Base-by-base conservation (phyloP, 2,329 filamentous ascomycete genomes). In the Alternaria sp. region DNA sequence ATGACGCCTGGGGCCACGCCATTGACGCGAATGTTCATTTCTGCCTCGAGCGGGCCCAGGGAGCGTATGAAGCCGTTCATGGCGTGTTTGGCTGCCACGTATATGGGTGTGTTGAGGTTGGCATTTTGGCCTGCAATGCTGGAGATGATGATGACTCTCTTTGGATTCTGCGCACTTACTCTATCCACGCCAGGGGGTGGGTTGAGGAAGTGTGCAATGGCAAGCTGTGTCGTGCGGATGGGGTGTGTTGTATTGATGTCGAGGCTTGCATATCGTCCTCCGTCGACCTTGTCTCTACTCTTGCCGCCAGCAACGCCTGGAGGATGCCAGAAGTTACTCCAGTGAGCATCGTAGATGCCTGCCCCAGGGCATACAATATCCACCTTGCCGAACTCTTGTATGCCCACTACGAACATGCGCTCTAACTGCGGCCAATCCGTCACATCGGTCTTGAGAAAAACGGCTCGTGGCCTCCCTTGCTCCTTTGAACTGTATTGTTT, bases 1-100 rank as follows among this genome's bases (percentile, higher is more conserved):
- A 88, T 85, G 1, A 87, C 73, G 0, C 86, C 86, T 0, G 86
- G 86, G 14, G 85, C 85, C 3, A 88, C 85, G 5, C 81, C 85
- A 21, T 85, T 86, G 14, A 88, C 84, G 0, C 85, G 76, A 51
- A 88, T 85, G 0, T 83, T 83, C 24, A 83, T 65, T 1, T 67
- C 68, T 1, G 74, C 53, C 23, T 86, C 85, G 5, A 88, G 78
- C 1, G 76, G 71, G 0, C 75, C 81, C 13, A 88, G 68, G 4
- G 78, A 80, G 54, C 85, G 81, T 4, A 87, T 78, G 70, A 79
- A 82, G 10, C 80, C 80, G 21, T 75, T 78, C 54, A 83, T 75
- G 11, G 71, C 81, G 54, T 81, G 79, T 59, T 83, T 83, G 1
- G 71, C 69, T 0, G 81, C 80, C n/a, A 74, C 67, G 63, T 83